phyloP scores from a whole-genome alignment of 2,329 filamentous ascomycete species.

The Cladosporium sp. region DNA sequence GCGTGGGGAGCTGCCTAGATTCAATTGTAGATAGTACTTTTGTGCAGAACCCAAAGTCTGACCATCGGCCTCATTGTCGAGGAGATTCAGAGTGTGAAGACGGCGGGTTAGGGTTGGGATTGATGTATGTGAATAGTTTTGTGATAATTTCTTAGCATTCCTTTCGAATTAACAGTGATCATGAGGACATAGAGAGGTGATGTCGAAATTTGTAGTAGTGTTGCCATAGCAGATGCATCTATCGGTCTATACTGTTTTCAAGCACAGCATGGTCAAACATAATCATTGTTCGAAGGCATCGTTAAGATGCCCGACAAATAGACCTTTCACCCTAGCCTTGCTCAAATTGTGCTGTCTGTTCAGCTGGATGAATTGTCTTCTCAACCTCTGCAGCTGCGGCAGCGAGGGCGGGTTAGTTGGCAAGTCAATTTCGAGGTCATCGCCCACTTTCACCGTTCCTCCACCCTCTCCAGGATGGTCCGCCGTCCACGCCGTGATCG shows the following conservation, averaged over 20 bases:
- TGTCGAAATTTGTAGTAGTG: not conserved
- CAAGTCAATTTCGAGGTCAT: constrained; percentile 54
- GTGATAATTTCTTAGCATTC: not conserved
- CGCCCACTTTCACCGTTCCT: constrained; percentile 54
- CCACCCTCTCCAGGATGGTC: constrained; percentile 64
- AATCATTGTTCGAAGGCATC: constrained; percentile 33
- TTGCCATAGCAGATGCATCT: not conserved
- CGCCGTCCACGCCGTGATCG: constrained; percentile 67
- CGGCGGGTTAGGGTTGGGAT: not conserved
- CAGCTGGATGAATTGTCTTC: constrained; percentile 74
- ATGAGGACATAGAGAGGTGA: not conserved
- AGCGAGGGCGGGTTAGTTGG: constrained; percentile 66
- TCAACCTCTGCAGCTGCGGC: constrained; percentile 73
- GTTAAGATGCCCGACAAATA: constrained; percentile 46
- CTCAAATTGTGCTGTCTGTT: constrained; percentile 63
- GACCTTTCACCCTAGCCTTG: constrained; percentile 39
- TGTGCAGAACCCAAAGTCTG: too few species aligned
- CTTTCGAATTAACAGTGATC: not conserved
- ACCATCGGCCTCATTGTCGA: too few species aligned
- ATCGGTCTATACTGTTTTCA: not conserved
- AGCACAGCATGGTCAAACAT: not conserved
- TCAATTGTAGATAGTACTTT: too few species aligned
- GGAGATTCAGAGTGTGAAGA: too few species aligned
- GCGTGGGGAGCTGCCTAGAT: too few species aligned
- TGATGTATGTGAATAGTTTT: not conserved